Conservation (phyloP, 257 asterid genomes). For the Solanum arcanum region DNA sequence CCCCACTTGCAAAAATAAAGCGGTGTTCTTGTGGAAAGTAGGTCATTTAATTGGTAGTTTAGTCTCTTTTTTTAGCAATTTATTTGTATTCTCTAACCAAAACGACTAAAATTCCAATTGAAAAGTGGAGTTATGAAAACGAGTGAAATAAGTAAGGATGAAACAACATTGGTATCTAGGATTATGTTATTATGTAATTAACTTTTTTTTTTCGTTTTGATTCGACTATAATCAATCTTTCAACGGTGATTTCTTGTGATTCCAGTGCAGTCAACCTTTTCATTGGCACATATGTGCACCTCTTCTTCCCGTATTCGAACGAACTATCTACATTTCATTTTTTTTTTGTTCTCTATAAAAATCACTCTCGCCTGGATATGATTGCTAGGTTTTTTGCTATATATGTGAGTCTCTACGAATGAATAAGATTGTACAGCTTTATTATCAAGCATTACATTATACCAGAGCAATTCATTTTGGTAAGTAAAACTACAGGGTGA, state of each 20-base stretch:
- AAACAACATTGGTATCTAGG: neutral
- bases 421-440: neutral
- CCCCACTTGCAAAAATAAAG: neutral
- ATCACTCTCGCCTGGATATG: neutral
- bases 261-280: no score
- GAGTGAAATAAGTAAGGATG: neutral
- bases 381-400: neutral
- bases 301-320: no score
- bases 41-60: neutral
- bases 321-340: neutral
- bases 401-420: no score
- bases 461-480: no score
- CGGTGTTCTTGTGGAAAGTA: neutral
- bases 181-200: neutral
- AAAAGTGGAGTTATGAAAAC: neutral
- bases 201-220: no score
- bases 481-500: neutral
- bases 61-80: neutral
- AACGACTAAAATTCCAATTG: neutral
- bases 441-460: no score
- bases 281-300: neutral
- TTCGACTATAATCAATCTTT: no score
- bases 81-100: neutral
- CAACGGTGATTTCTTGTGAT: neutral
- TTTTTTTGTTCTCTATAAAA: accelerated